Conservation (phyloP, 2,329 filamentous ascomycete species). For the Colletotrichum sp. region DNA sequence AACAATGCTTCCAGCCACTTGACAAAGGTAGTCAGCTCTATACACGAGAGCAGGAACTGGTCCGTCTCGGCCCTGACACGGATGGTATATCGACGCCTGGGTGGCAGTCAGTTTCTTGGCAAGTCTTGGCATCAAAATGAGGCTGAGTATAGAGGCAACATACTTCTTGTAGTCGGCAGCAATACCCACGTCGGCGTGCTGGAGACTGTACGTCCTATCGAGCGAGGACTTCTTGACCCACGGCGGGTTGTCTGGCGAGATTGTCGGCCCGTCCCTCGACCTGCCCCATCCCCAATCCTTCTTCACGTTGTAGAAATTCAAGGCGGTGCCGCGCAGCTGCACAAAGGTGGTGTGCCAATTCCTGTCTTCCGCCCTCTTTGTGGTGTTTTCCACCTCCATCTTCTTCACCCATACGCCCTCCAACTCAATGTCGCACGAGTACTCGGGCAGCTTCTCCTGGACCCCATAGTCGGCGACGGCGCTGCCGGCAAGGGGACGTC, state of each 20-base stretch:
- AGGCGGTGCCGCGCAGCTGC: conserved; percentile 70
- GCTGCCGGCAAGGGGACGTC: conserved; percentile 25
- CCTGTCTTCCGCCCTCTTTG: conserved; percentile 65
- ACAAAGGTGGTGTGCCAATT: conserved; percentile 70
- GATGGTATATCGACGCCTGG: conserved; percentile 67
- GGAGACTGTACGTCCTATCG: conserved; percentile 72
- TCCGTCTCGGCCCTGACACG: conserved; percentile 76
- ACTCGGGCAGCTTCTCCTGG: conserved; percentile 55
- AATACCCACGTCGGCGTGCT: conserved; percentile 77
- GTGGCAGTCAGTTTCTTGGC: conserved; percentile 17
- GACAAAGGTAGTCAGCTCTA: conserved; percentile 69
- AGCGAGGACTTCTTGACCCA: conserved; percentile 61
- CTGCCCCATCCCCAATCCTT: conserved; percentile 58
- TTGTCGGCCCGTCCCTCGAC: conserved; percentile 49
- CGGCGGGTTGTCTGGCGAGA: conserved; percentile 54
- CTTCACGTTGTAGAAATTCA: conserved; percentile 70
- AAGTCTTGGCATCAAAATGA: conserved; percentile 10
- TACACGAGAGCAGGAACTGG: conserved; percentile 73
- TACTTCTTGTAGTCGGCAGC: conserved; percentile 76
- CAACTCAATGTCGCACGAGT: conserved; percentile 60
- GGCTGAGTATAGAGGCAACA: conserved; percentile 31
- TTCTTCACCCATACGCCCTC: conserved; percentile 67
- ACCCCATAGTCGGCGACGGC: conserved; percentile 10
- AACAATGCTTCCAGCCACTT: conserved; percentile 73
- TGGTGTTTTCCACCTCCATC: conserved; percentile 70